Conservation (phyloP, 1,284 basidiomycete species). For the Cryptococcus hybrid region DNA sequence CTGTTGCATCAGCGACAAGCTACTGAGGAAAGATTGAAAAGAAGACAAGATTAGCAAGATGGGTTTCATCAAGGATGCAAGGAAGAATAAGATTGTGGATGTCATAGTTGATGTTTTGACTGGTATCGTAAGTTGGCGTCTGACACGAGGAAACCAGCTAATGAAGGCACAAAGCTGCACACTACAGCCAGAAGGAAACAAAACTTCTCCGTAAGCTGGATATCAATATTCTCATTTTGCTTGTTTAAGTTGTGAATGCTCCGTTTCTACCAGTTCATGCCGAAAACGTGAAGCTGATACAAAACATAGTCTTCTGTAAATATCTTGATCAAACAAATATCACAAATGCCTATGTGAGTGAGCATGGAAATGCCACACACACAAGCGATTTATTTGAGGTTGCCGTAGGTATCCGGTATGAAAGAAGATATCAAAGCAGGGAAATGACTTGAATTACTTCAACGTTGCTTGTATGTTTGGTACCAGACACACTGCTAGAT, state of each 20-base stretch:
- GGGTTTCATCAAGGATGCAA: neutral
- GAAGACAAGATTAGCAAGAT: neutral
- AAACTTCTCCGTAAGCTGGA: constrained; percentile 42
- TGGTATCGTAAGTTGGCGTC: constrained; percentile 23
- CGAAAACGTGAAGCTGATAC: neutral
- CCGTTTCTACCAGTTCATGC: neutral
- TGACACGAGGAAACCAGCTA: neutral
- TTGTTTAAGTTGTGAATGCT: constrained; percentile 19
- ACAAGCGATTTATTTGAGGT: neutral
- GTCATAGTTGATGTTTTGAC: constrained; percentile 56
- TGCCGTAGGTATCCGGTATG: constrained; percentile 56
- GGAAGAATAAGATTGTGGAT: constrained; percentile 53
- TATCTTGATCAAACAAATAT: constrained; percentile 12
- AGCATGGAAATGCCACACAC: neutral
- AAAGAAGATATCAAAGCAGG: constrained; percentile 57
- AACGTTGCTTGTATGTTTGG: neutral
- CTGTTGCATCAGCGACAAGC: too few relatives aligned
- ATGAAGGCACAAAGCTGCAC: constrained; percentile 6
- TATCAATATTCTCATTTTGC: constrained; percentile 34
- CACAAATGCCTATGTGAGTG: constrained; percentile 8
- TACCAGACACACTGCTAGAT: neutral
- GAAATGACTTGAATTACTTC: constrained; percentile 31
- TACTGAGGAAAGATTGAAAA: too few relatives aligned
- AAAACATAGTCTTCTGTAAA: constrained; percentile 6
- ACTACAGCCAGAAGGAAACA: constrained; percentile 11